These are phyloP conservation scores for Aureobasidium pullulans DNA, from an alignment of 2,329 filamentous ascomycete genomes.

Conservation along the genomic window DNA sequence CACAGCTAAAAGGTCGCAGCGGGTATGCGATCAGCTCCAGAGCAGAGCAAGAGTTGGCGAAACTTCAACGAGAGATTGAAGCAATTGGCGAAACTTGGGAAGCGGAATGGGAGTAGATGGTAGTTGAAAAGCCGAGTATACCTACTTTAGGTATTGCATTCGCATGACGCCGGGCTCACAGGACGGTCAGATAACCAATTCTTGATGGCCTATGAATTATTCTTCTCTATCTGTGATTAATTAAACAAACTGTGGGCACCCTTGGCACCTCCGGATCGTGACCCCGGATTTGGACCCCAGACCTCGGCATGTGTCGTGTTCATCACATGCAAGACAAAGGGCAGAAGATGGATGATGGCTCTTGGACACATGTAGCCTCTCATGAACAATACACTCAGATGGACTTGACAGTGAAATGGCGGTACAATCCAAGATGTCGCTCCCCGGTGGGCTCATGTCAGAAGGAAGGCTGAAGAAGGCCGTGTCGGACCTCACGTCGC, in stretches of 20 bases:
- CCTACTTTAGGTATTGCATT: not conserved
- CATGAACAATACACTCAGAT: not conserved
- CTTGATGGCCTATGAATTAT: not conserved
- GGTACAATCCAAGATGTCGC: slow-evolving; percentile 61
- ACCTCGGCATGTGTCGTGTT: slow-evolving; percentile 1
- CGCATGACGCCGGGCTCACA: not conserved
- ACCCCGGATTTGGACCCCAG: not conserved
- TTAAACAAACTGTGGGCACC: not conserved
- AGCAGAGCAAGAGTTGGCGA: slow-evolving; percentile 50
- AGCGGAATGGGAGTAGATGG: slow-evolving; percentile 37
- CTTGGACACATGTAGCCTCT: not conserved
- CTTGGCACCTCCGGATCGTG: not conserved
- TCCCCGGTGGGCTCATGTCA: slow-evolving; percentile 41
- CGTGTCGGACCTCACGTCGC: slow-evolving; percentile 57
- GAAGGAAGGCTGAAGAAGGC: slow-evolving; percentile 59
- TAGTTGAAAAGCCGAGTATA: not conserved
- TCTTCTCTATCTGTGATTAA: not conserved
- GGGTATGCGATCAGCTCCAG: slow-evolving; percentile 24
- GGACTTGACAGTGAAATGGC: slow-evolving; percentile 48
- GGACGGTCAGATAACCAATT: not conserved
- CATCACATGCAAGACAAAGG: slow-evolving; percentile 7
- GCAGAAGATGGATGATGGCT: not conserved
- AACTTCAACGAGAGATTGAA: slow-evolving; percentile 46
- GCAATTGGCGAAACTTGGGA: slow-evolving; percentile 46
- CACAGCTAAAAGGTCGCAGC: slow-evolving; percentile 35